Conservation (phyloP, 495 filamentous ascomycete genomes). For the Sphaerosporella brunnea region DNA sequence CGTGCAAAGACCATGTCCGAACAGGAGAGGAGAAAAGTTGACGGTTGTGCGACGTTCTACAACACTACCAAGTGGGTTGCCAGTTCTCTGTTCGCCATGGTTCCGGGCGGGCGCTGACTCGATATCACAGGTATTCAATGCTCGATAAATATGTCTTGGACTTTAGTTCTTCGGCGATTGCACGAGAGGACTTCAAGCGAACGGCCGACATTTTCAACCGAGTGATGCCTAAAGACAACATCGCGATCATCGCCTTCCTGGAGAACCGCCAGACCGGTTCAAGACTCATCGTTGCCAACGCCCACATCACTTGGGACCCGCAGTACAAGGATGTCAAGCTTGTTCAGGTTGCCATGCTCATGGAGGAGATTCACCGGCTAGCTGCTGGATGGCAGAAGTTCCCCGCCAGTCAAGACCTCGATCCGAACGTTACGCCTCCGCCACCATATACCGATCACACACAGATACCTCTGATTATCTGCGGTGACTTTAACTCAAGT, state of each 20-base stretch:
- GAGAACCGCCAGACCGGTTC: constrained; percentile 78
- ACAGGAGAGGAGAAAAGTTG: constrained; percentile 66
- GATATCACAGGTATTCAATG: constrained; percentile 43
- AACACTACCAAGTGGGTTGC: constrained; percentile 58
- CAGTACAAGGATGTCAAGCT: constrained; percentile 81
- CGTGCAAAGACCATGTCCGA: constrained; percentile 80
- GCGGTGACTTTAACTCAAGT: constrained; percentile 89
- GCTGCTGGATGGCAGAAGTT: constrained; percentile 53
- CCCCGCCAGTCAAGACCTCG: constrained; percentile 60
- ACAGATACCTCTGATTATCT: constrained; percentile 78
- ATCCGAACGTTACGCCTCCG: constrained; percentile 34
- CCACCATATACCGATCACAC: constrained; percentile 64
- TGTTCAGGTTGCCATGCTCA: constrained; percentile 80
- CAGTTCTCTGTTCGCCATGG: no score
- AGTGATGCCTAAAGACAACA: constrained; percentile 93
- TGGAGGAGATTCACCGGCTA: constrained; percentile 70
- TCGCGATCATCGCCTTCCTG: constrained; percentile 73
- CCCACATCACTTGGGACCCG: constrained; percentile 88
- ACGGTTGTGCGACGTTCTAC: constrained; percentile 94
- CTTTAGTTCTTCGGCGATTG: constrained; percentile 79
- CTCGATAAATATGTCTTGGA: constrained; percentile 87
- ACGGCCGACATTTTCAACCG: constrained; percentile 94
- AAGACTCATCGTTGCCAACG: constrained; percentile 78
- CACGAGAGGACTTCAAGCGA: constrained; percentile 83
- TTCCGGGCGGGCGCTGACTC: not conserved